Conservation (phyloP, 2,329 filamentous ascomycete species). For the Venturia nashicola region DNA sequence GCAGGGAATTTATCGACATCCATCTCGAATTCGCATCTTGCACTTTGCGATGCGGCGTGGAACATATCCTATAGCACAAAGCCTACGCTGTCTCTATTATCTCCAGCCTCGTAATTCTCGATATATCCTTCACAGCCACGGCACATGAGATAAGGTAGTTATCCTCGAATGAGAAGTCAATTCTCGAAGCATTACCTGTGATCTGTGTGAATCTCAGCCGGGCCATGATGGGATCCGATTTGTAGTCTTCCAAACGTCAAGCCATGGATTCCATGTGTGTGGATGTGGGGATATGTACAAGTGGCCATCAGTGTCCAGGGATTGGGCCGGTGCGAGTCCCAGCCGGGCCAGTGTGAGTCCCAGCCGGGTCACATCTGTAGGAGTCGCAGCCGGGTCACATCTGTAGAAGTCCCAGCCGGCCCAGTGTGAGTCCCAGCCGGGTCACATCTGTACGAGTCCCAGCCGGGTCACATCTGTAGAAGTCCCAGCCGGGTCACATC, state of each 20-base stretch:
- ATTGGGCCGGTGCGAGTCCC: not conserved
- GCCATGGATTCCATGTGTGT: not conserved
- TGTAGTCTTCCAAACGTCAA: too few species aligned
- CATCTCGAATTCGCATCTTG: not conserved
- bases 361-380: not conserved
- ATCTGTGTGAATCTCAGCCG: too few species aligned
- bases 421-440: too few species aligned
- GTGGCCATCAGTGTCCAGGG: not conserved
- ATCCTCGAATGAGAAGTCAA: not conserved
- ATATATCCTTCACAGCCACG: too few species aligned
- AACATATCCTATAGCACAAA: not conserved
- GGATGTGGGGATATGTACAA: not conserved
- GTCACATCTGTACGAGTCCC: too few species aligned
- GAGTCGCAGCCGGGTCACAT: too few species aligned
- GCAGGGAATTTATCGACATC: not conserved
- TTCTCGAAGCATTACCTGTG: too few species aligned
- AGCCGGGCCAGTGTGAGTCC: not conserved
- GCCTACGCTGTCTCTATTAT: not conserved
- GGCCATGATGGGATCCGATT: too few species aligned
- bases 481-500: too few species aligned
- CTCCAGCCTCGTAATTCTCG: too few species aligned
- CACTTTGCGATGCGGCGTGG: not conserved
- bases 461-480: too few species aligned
- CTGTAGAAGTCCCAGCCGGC: too few species aligned
- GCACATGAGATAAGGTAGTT: not conserved